Base-by-base conservation (phyloP, 208 protist genomes). In the Acanthamoeba sp. region DNA sequence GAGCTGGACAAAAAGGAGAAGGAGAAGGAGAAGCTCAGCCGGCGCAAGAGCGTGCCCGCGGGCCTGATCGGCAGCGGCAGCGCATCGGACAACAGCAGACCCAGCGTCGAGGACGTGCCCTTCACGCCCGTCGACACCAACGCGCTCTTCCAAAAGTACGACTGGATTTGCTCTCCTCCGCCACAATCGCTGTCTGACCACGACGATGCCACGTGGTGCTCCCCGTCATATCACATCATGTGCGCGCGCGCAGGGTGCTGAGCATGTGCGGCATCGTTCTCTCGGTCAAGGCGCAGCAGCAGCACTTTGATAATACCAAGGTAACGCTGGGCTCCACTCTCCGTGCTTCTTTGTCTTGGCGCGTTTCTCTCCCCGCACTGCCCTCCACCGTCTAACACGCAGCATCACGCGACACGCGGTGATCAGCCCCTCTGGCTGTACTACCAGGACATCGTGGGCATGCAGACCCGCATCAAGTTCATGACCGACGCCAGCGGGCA, bases 381-480 rank as follows among this genome's bases (percentile, higher is more conserved):
- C 6, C 48, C 10, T n/a, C n/a, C n/a, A n/a, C n/a, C n/a, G n/a
- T 52, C 48, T 52, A 52, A 52, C 48, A 6, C 14, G 48, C 48
- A 20, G 20, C 48, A 52, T 7, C 45, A 42, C 82, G 42, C 22
- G 84, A 36, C 22, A 34, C 5, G 38, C 24, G 36, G 16, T 55
- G 16, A 20, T 16, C 29, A 69, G 62, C 62, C 62, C 0, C 20
- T 93, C 5, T 93, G 88, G 88, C n/a, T 93, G 38, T 93, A 93
- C 29, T 93, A 93, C 40, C 88, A 93, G 59, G 88, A 93, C 88
- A 93, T 93, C 20, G 88, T 93, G 52, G 55, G 88, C 88, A 69
- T 78, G 88, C 88, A 93, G 88, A 78, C 88, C 18, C 34, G 88
- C n/a, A 42, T 93, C 88, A 93, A 93, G 64, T 93, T 93, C n/a